Base-by-base conservation (phyloP, 306 rosid genomes). In the Castanea sativa region DNA sequence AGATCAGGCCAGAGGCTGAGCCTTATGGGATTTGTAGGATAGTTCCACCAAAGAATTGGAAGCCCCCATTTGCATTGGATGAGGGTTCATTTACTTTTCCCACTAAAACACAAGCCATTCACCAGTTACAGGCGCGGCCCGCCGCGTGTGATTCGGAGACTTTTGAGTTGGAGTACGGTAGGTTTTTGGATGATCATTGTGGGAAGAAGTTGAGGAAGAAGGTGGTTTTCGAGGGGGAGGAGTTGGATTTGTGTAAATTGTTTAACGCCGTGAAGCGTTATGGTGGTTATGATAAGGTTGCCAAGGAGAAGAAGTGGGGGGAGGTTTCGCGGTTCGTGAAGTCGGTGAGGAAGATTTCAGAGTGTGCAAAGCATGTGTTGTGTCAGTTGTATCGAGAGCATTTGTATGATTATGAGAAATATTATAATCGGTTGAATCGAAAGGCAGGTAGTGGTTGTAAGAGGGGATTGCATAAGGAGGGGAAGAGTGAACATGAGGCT, bases 11-110 rank as follows among this genome's bases (percentile, higher is more conserved):
- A 0, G 96, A 92, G 86, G 98, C 98, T 56, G 97, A 95, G 85
- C 90, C 88, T 3, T 95, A 80, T 77, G 99, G 99, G 74, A 91
- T 95, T 86, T 95, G 99, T 88, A 92, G 80, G 90, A 95, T 95
- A 80, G 96, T 95, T 12, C 99, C 99, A 0, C 99, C 99, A 0
- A 85, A 79, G 63, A 81, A 27, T 64, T 95, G 99, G 99, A 92
- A 92, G 78, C 98, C 99, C 64, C 99, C 98, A 55, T 92, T 95
- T 91, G 96, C 92, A 10, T 86, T 95, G 88, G 83, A 88, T 80
- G 80, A 89, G 30, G 84, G 91, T 68, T 53, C 83, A 41, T 95
- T 92, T 58, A 85, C 92, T 52, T 95, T 95, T 58, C 98, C 96
- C 1, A 95, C 99, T 1, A 95, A 95, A 55, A 90, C 96, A 0